phyloP scores from a whole-genome alignment of 768 basidiomycete genomes.

The Filobasidium wieringae region DNA sequence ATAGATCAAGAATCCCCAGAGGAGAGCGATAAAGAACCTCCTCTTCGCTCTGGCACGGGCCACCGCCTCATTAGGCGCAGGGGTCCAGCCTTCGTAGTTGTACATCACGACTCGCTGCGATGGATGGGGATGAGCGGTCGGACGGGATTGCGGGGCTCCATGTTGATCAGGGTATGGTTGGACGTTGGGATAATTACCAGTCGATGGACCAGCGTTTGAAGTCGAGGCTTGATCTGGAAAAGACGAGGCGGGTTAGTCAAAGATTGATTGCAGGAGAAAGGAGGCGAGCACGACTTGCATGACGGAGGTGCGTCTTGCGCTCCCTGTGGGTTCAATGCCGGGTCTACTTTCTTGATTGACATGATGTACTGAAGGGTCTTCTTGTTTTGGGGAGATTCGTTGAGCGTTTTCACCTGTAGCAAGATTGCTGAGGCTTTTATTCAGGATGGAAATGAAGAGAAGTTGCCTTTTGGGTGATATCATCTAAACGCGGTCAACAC shows the following conservation, averaged over 20 bases:
- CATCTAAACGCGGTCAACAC: too few species aligned
- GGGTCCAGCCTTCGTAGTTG: conserved; percentile 20
- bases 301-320: neutral
- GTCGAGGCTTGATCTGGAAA: neutral
- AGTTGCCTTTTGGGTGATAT: too few species aligned
- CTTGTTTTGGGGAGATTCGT: too few species aligned
- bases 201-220: too few species aligned
- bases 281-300: neutral
- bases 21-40: conserved; percentile 29
- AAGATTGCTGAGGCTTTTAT: too few species aligned
- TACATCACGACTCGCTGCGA: neutral
- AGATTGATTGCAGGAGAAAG: neutral
- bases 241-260: neutral
- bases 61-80: conserved; percentile 18
- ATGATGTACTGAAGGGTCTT: too few species aligned
- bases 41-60: conserved; percentile 24
- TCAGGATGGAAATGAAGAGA: too few species aligned
- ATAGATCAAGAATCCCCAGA: conserved; percentile 33
- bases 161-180: neutral
- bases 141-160: neutral
- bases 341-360: neutral
- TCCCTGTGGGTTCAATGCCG: neutral
- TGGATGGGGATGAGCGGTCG: neutral
- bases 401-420: too few species aligned
- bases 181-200: neutral